A percentile compares a stretch with the other conserved stretches of the same genome.
Conservation (phyloP, 2,329 filamentous ascomycete genomes). For the Aspergillus hiratsukae region DNA sequence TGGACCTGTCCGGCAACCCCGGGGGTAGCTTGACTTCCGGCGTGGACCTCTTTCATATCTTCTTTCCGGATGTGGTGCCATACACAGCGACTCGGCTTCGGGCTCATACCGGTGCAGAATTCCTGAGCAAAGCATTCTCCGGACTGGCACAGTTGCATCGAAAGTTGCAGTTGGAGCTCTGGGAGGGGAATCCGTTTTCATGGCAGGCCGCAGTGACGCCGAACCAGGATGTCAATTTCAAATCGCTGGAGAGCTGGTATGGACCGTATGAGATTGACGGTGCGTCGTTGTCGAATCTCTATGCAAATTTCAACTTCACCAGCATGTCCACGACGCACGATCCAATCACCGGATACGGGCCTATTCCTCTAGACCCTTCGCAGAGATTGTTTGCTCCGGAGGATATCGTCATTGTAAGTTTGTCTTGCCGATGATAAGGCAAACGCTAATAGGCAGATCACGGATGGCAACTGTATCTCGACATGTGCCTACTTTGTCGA, state of each 20-base stretch:
- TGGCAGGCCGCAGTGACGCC: slow-evolving; percentile 17
- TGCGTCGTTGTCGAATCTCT: slow-evolving; percentile 18
- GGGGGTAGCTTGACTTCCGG: slow-evolving; percentile 52
- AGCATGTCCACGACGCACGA: slow-evolving; percentile 12
- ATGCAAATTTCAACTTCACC: slow-evolving; percentile 25
- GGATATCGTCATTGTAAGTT: slow-evolving; percentile 30
- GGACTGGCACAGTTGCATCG: neutral
- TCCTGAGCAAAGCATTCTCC: slow-evolving; percentile 28
- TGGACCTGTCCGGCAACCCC: slow-evolving; percentile 59
- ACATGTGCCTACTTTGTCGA: slow-evolving; percentile 58
- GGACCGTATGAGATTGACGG: slow-evolving; percentile 28
- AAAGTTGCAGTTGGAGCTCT: neutral
- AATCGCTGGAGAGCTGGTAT: slow-evolving; percentile 42
- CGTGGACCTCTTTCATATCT: slow-evolving; percentile 50
- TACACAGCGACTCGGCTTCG: slow-evolving; percentile 47
- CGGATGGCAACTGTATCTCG: slow-evolving; percentile 56
- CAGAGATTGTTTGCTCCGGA: slow-evolving; percentile 26
- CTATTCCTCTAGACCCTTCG: slow-evolving; percentile 13
- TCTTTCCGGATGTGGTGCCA: slow-evolving; percentile 47
- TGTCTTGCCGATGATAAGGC: neutral
- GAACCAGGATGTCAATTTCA: slow-evolving; percentile 33
- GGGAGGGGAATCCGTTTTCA: neutral
- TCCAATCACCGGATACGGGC: slow-evolving; percentile 25
- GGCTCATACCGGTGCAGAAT: slow-evolving; percentile 38
- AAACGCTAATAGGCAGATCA: slow-evolving; percentile 31